Conservation (phyloP, 75 land plant species). For the Pinus albicaulis region DNA sequence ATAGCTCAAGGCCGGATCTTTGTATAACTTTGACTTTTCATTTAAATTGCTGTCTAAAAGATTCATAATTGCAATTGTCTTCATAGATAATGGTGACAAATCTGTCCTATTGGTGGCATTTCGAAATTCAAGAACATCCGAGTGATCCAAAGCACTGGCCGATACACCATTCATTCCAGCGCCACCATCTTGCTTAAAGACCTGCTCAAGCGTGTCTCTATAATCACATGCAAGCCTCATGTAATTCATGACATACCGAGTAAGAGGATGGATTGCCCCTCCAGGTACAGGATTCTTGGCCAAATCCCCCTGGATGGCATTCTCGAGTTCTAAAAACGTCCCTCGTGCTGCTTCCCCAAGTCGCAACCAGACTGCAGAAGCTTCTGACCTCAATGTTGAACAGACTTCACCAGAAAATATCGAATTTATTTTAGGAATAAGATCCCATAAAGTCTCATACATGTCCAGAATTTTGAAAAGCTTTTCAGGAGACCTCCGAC, state of each 20-base stretch:
- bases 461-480: constrained; percentile 62
- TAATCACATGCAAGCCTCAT: constrained; percentile 50
- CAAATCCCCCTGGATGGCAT: constrained; percentile 49
- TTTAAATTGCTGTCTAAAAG: constrained; percentile 57
- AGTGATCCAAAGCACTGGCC: not conserved
- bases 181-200: constrained; percentile 22
- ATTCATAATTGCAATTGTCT: constrained; percentile 51
- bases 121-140: not conserved
- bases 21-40: constrained; percentile 66
- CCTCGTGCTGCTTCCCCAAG: constrained; percentile 60
- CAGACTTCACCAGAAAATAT: constrained; percentile 26
- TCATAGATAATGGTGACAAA: constrained; percentile 34
- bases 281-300: constrained; percentile 51
- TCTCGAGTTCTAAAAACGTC: constrained; percentile 62
- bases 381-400: constrained; percentile 27
- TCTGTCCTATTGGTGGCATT: not conserved
- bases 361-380: constrained; percentile 22
- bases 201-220: constrained; percentile 37
- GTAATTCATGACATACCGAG: constrained; percentile 89
- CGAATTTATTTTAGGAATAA: constrained; percentile 27
- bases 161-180: constrained; percentile 2
- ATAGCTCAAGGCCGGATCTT: constrained; percentile 43
- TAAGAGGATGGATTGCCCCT: constrained; percentile 80
- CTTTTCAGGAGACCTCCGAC: constrained; percentile 20
- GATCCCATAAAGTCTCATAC: constrained; percentile 59